These are phyloP conservation scores for Pestalotiopsis sp. DNA, from an alignment of 2,329 filamentous ascomycete species.

Conservation along the genomic window DNA sequence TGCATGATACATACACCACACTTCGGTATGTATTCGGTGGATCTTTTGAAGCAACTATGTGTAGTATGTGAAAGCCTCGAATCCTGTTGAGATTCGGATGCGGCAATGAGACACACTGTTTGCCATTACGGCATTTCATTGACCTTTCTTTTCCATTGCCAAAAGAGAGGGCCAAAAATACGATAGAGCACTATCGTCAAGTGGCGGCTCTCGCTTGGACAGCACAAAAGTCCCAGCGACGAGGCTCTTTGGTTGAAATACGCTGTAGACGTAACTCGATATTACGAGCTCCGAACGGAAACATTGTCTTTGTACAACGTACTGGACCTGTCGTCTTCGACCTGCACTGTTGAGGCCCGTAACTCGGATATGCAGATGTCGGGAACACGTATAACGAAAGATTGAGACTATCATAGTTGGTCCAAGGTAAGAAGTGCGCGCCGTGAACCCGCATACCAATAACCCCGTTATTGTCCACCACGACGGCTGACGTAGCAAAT, in stretches of 20 bases:
- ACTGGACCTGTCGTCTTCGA: background rate
- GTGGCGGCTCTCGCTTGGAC: background rate
- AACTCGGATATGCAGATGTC: background rate
- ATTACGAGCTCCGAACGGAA: constrained; percentile 3
- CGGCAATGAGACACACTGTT: background rate
- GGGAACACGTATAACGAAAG: background rate
- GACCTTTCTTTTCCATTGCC: background rate
- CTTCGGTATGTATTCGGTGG: background rate
- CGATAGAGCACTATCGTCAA: background rate
- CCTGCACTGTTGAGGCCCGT: background rate
- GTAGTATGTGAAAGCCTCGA: background rate
- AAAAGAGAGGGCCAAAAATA: background rate
- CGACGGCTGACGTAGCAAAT: background rate
- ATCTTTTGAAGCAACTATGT: background rate
- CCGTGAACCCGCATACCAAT: background rate
- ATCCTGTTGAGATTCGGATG: background rate
- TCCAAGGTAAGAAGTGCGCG: background rate
- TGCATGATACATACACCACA: background rate
- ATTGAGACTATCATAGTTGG: background rate
- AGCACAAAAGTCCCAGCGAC: constrained; percentile 9
- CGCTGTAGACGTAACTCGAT: constrained; percentile 10
- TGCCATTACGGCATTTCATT: background rate
- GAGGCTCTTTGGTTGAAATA: constrained; percentile 18
- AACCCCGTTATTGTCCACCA: background rate
- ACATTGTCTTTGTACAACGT: background rate